A percentile compares a stretch with the other conserved stretches of the same genome.
Conservation (phyloP, 495 filamentous ascomycete species). For the Penicillium nucicola region DNA sequence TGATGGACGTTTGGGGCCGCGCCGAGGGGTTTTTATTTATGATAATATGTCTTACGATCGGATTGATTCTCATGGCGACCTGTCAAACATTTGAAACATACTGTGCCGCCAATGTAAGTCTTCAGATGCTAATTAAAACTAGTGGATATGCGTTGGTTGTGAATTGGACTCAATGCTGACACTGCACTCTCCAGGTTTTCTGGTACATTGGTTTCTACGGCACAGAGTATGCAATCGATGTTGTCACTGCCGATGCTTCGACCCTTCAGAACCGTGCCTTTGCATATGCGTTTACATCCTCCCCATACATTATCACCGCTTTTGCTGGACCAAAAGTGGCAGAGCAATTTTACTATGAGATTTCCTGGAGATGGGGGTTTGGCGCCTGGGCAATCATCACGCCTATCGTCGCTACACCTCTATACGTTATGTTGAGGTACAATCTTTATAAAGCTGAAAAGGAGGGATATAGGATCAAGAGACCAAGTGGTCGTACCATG, state of each 20-base stretch:
- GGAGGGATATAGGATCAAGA: conserved; percentile 25
- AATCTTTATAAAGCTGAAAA: conserved; percentile 51
- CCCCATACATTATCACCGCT: conserved; percentile 58
- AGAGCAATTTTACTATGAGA: conserved; percentile 37
- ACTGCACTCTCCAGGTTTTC: conserved; percentile 30
- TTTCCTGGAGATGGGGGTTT: conserved; percentile 57
- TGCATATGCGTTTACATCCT: conserved; percentile 50
- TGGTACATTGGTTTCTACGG: conserved; percentile 49
- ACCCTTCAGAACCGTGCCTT: conserved; percentile 53
- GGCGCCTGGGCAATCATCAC: conserved; percentile 56
- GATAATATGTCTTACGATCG: conserved; percentile 28
- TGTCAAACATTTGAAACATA: conserved; percentile 44
- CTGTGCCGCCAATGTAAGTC: conserved; percentile 33
- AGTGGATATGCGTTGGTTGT: too few relatives aligned
- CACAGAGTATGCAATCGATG: conserved; percentile 44
- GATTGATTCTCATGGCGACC: conserved; percentile 45
- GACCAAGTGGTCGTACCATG: conserved; percentile 20
- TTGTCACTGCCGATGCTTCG: conserved; percentile 60
- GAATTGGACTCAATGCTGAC: background rate
- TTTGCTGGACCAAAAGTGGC: conserved; percentile 48
- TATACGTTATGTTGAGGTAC: conserved; percentile 38
- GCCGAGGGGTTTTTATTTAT: conserved; percentile 46
- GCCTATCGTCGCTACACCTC: conserved; percentile 45
- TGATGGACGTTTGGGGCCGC: conserved; percentile 63
- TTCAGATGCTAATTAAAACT: background rate